phyloP scores from a whole-genome alignment of 2,329 filamentous ascomycete genomes.

The Fusarium domesticum region DNA sequence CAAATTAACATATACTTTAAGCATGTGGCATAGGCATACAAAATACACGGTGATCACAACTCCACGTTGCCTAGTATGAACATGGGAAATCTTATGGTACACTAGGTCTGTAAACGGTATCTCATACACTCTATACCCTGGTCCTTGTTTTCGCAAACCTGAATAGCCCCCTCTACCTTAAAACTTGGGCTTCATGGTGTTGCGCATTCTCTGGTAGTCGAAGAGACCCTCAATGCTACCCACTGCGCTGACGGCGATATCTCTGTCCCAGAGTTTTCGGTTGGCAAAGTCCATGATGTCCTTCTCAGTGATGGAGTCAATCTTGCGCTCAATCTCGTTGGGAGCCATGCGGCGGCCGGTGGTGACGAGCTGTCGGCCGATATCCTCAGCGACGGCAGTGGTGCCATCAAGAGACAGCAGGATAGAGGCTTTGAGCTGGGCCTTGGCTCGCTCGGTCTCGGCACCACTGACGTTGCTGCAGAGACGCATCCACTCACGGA shows the following conservation, averaged over 20 bases:
- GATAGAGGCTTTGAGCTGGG: constrained; percentile 97
- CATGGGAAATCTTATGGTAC: constrained; percentile 51
- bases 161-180: constrained; percentile 36
- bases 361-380: constrained; percentile 97
- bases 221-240: constrained; percentile 85
- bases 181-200: constrained; percentile 83
- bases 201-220: constrained; percentile 75
- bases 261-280: constrained; percentile 95
- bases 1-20: no score
- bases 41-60: constrained; percentile 30
- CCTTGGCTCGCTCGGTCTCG: constrained; percentile 97
- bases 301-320: constrained; percentile 87
- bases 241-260: constrained; percentile 89
- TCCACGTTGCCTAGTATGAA: constrained; percentile 36
- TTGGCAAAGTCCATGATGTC: constrained; percentile 96
- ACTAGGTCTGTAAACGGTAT: constrained; percentile 52
- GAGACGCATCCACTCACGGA: constrained; percentile 96
- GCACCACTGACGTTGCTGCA: constrained; percentile 82
- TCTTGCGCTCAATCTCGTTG: constrained; percentile 89
- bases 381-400: constrained; percentile 95
- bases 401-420: constrained; percentile 96
- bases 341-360: constrained; percentile 89
- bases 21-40: constrained; percentile 7
- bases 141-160: constrained; percentile 37
- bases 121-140: constrained; percentile 56